These are phyloP conservation scores for Plasmopara muralis DNA, from an alignment of 352 stramenopile genomes.

Conservation along the genomic window DNA sequence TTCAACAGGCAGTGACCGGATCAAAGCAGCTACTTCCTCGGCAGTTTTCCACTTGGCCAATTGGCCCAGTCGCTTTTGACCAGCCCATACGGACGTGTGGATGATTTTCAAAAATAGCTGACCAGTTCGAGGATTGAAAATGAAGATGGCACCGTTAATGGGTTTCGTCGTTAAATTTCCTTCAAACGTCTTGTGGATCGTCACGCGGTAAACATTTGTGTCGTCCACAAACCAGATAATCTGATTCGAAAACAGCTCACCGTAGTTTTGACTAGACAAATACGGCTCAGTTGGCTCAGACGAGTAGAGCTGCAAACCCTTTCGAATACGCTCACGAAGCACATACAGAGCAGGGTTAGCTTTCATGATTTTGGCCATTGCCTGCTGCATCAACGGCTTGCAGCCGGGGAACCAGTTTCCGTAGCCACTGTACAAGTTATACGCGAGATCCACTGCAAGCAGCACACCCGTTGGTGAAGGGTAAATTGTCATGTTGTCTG, in stretches of 20 bases:
- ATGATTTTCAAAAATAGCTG: conserved; percentile 99
- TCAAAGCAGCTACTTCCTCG: conserved; percentile 99
- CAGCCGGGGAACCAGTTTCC: conserved; percentile 99
- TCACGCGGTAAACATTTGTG: conserved; percentile 98
- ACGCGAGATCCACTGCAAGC: conserved; percentile 96
- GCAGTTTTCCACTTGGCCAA: conserved; percentile 99
- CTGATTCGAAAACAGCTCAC: conserved; percentile 99
- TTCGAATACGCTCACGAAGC: conserved; percentile 98
- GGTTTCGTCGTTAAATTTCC: conserved; percentile 99
- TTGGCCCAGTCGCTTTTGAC: conserved; percentile 98
- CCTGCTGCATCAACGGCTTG: conserved; percentile 99
- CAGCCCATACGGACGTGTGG: conserved; percentile 99
- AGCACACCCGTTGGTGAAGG: conserved; percentile 98
- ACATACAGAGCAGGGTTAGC: conserved; percentile 99
- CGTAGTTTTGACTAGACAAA: conserved; percentile 99
- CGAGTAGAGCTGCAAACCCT: conserved; percentile 99
- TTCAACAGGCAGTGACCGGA: conserved; percentile 98
- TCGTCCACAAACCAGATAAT: conserved; percentile 99
- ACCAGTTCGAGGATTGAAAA: conserved; percentile 99
- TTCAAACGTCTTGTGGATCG: conserved; percentile 99
- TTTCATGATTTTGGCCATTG: conserved; percentile 99
- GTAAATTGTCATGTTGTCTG: conserved; percentile 99
- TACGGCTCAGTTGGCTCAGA: conserved; percentile 99
- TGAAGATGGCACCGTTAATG: conserved; percentile 99
- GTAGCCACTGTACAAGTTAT: conserved; percentile 99